Conservation (phyloP, 176 grass and related monocot species). For the Canna indica region DNA sequence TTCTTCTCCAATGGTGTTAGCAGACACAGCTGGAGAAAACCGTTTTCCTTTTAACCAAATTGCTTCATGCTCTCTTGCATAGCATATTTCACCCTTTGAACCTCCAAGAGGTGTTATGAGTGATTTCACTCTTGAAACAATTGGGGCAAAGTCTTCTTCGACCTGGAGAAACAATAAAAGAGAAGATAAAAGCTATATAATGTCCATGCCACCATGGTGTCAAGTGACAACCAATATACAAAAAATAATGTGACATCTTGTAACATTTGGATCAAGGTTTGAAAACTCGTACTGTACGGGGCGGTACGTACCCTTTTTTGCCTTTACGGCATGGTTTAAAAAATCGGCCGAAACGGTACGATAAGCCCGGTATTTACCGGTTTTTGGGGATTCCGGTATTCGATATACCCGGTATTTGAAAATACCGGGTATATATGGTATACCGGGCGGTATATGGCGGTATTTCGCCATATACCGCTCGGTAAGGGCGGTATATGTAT, state of each 20-base stretch:
- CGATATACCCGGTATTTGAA: no score
- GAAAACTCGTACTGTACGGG: no score
- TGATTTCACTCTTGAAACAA: conserved; percentile 78
- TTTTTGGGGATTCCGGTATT: no score
- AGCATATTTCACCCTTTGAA: conserved; percentile 83
- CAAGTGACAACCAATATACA: not conserved
- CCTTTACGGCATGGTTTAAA: no score
- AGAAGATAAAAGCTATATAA: not conserved
- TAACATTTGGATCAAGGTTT: not conserved
- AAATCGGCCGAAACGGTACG: no score
- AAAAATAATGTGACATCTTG: not conserved
- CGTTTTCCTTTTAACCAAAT: conserved; percentile 94
- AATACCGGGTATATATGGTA: no score
- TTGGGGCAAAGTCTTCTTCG: conserved; percentile 68
- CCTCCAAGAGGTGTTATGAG: conserved; percentile 57
- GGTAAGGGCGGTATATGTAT: no score
- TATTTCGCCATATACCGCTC: no score
- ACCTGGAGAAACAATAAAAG: conserved; percentile 29
- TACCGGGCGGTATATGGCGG: no score
- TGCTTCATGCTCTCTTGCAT: conserved; percentile 82
- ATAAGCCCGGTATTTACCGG: no score
- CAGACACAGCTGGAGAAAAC: conserved; percentile 70
- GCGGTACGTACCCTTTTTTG: no score
- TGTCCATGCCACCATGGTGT: no score
- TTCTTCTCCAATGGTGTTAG: conserved; percentile 62